Percentiles rank a stretch among this genome's conserved stretches.
These are phyloP conservation scores for Hibiscus syriacus DNA, from an alignment of 345 rosid genomes.

Conservation along the genomic window DNA sequence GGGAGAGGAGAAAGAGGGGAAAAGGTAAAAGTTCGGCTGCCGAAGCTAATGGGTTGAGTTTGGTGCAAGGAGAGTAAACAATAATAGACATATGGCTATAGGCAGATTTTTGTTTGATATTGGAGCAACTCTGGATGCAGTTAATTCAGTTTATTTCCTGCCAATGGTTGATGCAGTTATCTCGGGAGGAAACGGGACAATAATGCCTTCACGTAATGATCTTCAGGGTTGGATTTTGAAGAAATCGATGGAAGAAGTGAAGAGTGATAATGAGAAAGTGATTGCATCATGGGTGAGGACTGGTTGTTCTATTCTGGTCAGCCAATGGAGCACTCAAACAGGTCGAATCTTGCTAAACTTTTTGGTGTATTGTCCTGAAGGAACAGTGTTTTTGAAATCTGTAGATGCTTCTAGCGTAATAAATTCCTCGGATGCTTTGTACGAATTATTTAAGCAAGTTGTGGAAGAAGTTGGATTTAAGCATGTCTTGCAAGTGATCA, in stretches of 20 bases:
- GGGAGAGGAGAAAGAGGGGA: slow-evolving; percentile 40
- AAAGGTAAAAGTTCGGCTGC: slow-evolving; percentile 25
- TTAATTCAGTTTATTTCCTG: slow-evolving; percentile 63
- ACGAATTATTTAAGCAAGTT: slow-evolving; percentile 51
- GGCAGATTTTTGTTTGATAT: slow-evolving; percentile 67
- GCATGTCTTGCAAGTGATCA: slow-evolving; percentile 79
- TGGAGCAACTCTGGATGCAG: slow-evolving; percentile 61
- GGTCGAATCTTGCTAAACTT: slow-evolving; percentile 48
- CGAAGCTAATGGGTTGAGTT: slow-evolving; percentile 18
- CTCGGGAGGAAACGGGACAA: slow-evolving; percentile 42
- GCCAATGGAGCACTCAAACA: slow-evolving; percentile 41
- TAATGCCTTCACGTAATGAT: slow-evolving; percentile 48
- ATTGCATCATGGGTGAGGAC: slow-evolving; percentile 47
- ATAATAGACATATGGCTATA: slow-evolving; percentile 38
- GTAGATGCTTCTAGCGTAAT: slow-evolving; percentile 49
- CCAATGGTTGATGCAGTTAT: slow-evolving; percentile 56
- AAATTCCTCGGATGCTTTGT: slow-evolving; percentile 45
- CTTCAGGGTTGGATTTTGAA: slow-evolving; percentile 69
- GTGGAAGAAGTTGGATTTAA: slow-evolving; percentile 74
- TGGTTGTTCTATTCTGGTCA: slow-evolving; percentile 74
- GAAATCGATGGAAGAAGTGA: slow-evolving; percentile 63
- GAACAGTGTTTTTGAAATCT: slow-evolving; percentile 57
- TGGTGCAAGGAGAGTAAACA: slow-evolving; percentile 29
- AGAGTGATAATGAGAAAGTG: slow-evolving; percentile 36
- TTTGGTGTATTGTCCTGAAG: slow-evolving; percentile 52